These are phyloP conservation scores for Emmonsiellopsis sp. DNA, from an alignment of 2,329 filamentous ascomycete species.

Conservation along the genomic window DNA sequence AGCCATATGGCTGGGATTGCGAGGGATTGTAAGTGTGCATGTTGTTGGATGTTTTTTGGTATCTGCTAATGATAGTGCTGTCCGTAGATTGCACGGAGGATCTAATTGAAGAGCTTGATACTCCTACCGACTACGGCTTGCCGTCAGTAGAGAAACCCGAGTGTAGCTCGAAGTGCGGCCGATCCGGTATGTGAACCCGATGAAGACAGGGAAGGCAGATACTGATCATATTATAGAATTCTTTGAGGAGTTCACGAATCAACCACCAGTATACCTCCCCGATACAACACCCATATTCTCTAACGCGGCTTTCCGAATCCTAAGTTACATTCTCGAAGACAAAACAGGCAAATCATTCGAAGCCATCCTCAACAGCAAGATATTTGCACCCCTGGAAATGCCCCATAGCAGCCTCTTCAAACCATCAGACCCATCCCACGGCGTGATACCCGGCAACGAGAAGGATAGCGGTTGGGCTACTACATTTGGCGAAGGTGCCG, in stretches of 20 bases:
- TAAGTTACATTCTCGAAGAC: constrained; percentile 28
- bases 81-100: too few relatives aligned
- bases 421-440: constrained; percentile 20
- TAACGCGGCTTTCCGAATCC: constrained; percentile 30
- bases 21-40: constrained; percentile 24
- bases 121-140: too few relatives aligned
- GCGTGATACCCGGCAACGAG: constrained; percentile 27
- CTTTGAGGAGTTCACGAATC: constrained; percentile 19
- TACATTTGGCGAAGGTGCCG: constrained; percentile 23
- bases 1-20: constrained; percentile 39
- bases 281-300: constrained; percentile 32
- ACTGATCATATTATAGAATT: constrained; percentile 15
- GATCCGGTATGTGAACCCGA: too few relatives aligned
- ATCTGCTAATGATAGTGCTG: too few relatives aligned
- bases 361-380: constrained; percentile 19
- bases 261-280: constrained; percentile 24
- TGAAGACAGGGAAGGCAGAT: too few relatives aligned
- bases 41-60: too few relatives aligned
- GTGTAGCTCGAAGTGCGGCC: too few relatives aligned
- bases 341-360: constrained; percentile 27
- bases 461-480: constrained; percentile 24
- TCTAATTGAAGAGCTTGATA: too few relatives aligned
- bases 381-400: constrained; percentile 26
- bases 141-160: too few relatives aligned
- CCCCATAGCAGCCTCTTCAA: constrained; percentile 24